These are phyloP conservation scores for Zasmidium citrigriseum DNA, from an alignment of 2,329 filamentous ascomycete species.

Conservation along the genomic window DNA sequence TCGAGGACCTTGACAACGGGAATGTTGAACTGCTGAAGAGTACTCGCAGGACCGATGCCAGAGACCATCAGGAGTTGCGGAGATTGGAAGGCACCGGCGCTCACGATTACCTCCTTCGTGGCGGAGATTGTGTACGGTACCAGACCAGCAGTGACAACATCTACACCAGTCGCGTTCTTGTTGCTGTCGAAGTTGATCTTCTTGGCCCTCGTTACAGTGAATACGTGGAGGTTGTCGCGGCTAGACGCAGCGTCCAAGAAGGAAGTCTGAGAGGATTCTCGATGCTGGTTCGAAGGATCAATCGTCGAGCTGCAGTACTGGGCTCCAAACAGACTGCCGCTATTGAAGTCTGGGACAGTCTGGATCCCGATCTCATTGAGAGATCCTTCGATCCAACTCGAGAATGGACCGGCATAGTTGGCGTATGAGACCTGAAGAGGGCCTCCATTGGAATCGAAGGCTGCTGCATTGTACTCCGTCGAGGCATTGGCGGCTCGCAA, in stretches of 20 bases:
- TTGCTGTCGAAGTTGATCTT: slow-evolving; percentile 35
- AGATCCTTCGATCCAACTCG: neutral
- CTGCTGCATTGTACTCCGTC: neutral
- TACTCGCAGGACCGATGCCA: slow-evolving; percentile 32
- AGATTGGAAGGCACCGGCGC: slow-evolving; percentile 44
- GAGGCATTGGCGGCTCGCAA: slow-evolving; percentile 3
- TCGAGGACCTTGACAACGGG: slow-evolving; percentile 25
- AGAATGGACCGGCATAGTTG: slow-evolving; percentile 1
- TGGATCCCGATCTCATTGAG: neutral
- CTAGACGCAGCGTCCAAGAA: slow-evolving; percentile 30
- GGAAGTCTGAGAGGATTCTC: slow-evolving; percentile 26
- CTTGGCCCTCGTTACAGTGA: slow-evolving; percentile 35
- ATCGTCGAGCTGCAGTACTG: neutral
- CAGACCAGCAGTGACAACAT: slow-evolving; percentile 26
- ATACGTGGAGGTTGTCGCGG: slow-evolving; percentile 34
- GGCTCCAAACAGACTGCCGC: neutral
- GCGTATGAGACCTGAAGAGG: slow-evolving; percentile 6
- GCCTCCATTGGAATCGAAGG: neutral
- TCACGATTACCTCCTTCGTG: slow-evolving; percentile 46
- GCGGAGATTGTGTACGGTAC: slow-evolving; percentile 28
- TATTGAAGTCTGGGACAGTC: neutral
- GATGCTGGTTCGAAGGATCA: neutral
- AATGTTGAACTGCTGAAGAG: slow-evolving; percentile 35
- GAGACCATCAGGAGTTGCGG: slow-evolving; percentile 41
- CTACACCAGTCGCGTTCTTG: slow-evolving; percentile 32